phyloP scores from a whole-genome alignment of 2,329 filamentous ascomycete species.

The Leptographium lundbergii region DNA sequence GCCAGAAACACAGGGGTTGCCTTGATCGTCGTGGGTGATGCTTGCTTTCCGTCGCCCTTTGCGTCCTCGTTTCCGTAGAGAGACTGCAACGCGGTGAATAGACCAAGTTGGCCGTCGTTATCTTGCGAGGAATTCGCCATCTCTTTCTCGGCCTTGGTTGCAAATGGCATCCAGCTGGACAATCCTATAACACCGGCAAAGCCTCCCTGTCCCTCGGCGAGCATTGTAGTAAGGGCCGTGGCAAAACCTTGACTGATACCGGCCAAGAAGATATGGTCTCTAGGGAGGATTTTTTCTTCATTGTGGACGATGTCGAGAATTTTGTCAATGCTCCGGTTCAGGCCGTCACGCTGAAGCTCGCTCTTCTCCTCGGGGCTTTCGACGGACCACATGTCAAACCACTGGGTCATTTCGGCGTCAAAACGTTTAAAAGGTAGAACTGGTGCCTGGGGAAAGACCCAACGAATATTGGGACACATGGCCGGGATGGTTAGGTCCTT shows the following conservation, averaged over 20 bases:
- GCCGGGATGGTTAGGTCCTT: background rate
- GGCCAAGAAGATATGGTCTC: background rate
- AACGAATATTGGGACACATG: background rate
- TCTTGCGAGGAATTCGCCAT: background rate
- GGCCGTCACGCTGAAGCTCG: background rate
- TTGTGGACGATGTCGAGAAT: background rate
- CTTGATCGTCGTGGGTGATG: background rate
- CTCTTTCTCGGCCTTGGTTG: background rate
- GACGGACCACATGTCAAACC: constrained; percentile 3
- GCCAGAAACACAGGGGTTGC: background rate
- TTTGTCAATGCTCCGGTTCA: background rate
- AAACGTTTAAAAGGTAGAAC: background rate
- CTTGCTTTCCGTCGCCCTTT: background rate
- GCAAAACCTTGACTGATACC: constrained; percentile 6
- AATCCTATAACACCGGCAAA: constrained; percentile 5
- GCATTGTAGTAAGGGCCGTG: background rate
- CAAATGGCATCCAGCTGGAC: constrained; percentile 5
- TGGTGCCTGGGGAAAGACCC: background rate
- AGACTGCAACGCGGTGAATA: background rate
- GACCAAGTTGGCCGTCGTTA: background rate
- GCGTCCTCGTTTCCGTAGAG: background rate
- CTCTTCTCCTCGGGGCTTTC: background rate
- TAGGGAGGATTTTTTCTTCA: background rate
- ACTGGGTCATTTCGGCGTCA: background rate
- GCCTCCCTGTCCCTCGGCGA: constrained; percentile 2